phyloP scores from a whole-genome alignment of 768 basidiomycete species.

The Butyriboletus loyo region DNA sequence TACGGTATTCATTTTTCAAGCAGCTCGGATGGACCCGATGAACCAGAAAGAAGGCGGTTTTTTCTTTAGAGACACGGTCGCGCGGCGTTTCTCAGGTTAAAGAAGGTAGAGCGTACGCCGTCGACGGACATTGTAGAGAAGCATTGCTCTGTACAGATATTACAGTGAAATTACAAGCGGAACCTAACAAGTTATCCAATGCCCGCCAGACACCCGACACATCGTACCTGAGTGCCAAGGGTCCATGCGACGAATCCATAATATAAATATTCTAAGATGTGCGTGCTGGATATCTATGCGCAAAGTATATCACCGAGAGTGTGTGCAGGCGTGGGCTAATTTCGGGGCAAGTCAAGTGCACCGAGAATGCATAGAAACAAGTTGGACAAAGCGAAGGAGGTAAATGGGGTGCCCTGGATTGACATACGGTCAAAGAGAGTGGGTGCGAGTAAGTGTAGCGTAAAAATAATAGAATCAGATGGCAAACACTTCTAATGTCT shows the following conservation, averaged over 20 bases:
- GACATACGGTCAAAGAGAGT: neutral
- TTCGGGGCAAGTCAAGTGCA: neutral
- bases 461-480: conserved; percentile 9
- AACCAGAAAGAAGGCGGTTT: no score
- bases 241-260: neutral
- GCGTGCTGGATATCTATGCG: conserved; percentile 21
- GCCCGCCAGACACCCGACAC: neutral
- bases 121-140: neutral
- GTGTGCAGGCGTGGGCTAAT: conserved; percentile 5
- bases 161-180: conserved; percentile 5
- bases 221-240: neutral
- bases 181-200: neutral
- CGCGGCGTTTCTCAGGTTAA: neutral
- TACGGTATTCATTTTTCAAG: neutral
- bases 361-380: neutral
- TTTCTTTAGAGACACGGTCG: no score
- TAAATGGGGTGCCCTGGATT: neutral
- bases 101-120: neutral
- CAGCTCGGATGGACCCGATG: no score
- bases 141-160: neutral
- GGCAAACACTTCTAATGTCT: conserved; percentile 8
- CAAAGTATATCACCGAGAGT: conserved; percentile 14
- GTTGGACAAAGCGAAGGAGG: conserved; percentile 9
- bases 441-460: conserved; percentile 6
- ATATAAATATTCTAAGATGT: conserved; percentile 17